phyloP scores from a whole-genome alignment of 1,139 yeast genomes.

The Debaryomyces robertsiae region DNA sequence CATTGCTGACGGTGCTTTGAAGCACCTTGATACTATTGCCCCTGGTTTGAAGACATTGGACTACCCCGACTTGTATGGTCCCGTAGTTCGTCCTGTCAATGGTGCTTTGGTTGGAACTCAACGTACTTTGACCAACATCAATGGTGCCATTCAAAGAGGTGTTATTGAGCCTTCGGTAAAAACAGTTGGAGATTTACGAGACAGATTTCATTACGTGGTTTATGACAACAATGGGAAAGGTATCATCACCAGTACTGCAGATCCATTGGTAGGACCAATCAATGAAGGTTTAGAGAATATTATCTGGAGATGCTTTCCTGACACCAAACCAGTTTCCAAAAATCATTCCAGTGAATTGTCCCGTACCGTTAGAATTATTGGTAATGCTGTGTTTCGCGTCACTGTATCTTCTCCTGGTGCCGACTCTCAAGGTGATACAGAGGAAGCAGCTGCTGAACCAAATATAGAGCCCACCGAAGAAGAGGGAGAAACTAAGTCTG shows the following conservation, averaged over 20 bases:
- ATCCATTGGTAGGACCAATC: slow-evolving; percentile 63
- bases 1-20: slow-evolving; percentile 35
- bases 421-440: not conserved
- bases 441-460: slow-evolving; percentile 1
- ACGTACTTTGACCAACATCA: slow-evolving; percentile 24
- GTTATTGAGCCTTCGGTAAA: slow-evolving; percentile 49
- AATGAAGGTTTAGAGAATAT: slow-evolving; percentile 54
- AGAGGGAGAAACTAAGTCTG: too few species aligned
- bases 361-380: slow-evolving; percentile 47
- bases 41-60: slow-evolving; percentile 43
- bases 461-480: not conserved
- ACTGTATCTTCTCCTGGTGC: slow-evolving; percentile 1
- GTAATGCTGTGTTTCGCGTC: slow-evolving; percentile 35
- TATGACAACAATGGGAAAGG: slow-evolving; percentile 65
- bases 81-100: slow-evolving; percentile 45
- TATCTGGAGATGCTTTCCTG: slow-evolving; percentile 43
- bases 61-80: slow-evolving; percentile 42
- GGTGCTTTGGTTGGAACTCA: slow-evolving; percentile 33
- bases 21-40: slow-evolving; percentile 35
- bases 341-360: slow-evolving; percentile 54
- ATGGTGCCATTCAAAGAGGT: slow-evolving; percentile 31
- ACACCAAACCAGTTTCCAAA: slow-evolving; percentile 43
- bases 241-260: slow-evolving; percentile 58
- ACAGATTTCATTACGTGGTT: slow-evolving; percentile 37
- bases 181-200: slow-evolving; percentile 41